phyloP scores from a whole-genome alignment of 2,329 filamentous ascomycete genomes.

The Fusarium euwallaceae region DNA sequence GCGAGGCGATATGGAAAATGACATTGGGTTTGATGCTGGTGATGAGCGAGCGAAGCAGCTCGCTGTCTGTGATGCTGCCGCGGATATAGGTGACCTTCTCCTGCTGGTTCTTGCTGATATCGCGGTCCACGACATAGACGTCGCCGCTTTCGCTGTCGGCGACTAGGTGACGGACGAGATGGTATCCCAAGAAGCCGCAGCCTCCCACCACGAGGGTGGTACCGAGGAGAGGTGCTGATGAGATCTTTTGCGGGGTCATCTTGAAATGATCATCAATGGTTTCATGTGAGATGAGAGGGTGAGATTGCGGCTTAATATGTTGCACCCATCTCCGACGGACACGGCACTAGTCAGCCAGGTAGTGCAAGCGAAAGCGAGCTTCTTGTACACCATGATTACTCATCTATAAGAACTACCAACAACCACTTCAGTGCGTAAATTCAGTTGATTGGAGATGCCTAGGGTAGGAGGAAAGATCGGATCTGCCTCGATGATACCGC shows the following conservation, averaged over 20 bases:
- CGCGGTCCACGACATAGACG: slow-evolving; percentile 49
- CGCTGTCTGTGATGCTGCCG: slow-evolving; percentile 44
- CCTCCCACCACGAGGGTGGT: slow-evolving; percentile 47
- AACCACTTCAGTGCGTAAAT: not conserved
- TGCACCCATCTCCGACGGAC: not conserved
- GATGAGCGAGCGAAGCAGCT: slow-evolving; percentile 30
- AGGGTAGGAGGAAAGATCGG: not conserved
- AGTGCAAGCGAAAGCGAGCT: not conserved
- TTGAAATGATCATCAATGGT: not conserved
- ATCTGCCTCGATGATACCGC: not conserved
- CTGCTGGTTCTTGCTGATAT: slow-evolving; percentile 41
- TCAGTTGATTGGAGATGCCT: not conserved
- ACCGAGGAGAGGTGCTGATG: not conserved
- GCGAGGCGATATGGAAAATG: slow-evolving; percentile 52
- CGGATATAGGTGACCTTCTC: slow-evolving; percentile 42
- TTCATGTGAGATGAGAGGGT: not conserved
- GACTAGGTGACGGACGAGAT: slow-evolving; percentile 48
- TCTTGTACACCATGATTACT: not conserved
- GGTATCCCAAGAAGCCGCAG: slow-evolving; percentile 51
- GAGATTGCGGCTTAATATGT: not conserved
- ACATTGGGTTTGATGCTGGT: slow-evolving; percentile 42
- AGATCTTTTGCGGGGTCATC: not conserved
- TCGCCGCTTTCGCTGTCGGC: slow-evolving; percentile 34
- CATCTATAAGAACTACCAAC: not conserved
- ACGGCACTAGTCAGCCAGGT: not conserved